Percentiles rank a stretch among this genome's conserved stretches.
Evolutionary conservation across 2,329 filamentous ascomycete species (phyloP).

Genomic region (Periconia digitata): DNA sequence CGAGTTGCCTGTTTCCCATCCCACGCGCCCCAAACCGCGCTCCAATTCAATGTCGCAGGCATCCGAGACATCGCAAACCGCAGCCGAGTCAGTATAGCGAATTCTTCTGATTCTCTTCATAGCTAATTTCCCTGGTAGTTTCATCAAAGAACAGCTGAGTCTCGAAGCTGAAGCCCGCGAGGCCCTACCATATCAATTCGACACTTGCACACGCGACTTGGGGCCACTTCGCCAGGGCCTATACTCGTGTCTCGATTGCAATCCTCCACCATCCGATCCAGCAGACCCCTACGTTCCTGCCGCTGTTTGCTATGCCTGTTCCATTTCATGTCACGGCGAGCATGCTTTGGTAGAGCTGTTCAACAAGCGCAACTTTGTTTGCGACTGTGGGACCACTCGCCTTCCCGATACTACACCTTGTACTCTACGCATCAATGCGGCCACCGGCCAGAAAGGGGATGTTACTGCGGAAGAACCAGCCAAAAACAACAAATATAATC

Average conservation of each 20-base stretch:
- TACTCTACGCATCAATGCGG: conserved; percentile 69
- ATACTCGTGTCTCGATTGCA: conserved; percentile 93
- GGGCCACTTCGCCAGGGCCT: conserved; percentile 84
- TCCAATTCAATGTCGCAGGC: conserved; percentile 46
- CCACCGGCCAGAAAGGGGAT: conserved; percentile 73
- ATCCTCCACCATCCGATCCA: conserved; percentile 68
- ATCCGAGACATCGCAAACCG: conserved; percentile 58
- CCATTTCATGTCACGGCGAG: conserved; percentile 93
- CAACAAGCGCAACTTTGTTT: conserved; percentile 91
- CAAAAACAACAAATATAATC: conserved; percentile 82
- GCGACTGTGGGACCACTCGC: conserved; percentile 90
- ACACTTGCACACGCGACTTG: conserved; percentile 87
- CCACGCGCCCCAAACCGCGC: conserved; percentile 27
- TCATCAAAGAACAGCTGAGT: conserved; percentile 83
- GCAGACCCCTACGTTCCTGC: conserved; percentile 70
- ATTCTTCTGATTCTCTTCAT: no score
- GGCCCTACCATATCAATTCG: conserved; percentile 92
- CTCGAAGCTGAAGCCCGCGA: conserved; percentile 95
- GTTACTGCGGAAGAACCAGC: conserved; percentile 76
- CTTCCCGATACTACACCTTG: conserved; percentile 72
- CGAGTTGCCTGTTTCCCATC: conserved; percentile 24
- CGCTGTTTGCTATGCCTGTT: conserved; percentile 94
- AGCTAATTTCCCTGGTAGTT: conserved; percentile 55
- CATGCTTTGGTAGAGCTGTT: conserved; percentile 95
- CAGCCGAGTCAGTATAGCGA: conserved; percentile 45